Percentiles rank a stretch among this genome's conserved stretches.
These are phyloP conservation scores for Candida piceae DNA, from an alignment of 805 yeast genomes.

Conservation along the genomic window DNA sequence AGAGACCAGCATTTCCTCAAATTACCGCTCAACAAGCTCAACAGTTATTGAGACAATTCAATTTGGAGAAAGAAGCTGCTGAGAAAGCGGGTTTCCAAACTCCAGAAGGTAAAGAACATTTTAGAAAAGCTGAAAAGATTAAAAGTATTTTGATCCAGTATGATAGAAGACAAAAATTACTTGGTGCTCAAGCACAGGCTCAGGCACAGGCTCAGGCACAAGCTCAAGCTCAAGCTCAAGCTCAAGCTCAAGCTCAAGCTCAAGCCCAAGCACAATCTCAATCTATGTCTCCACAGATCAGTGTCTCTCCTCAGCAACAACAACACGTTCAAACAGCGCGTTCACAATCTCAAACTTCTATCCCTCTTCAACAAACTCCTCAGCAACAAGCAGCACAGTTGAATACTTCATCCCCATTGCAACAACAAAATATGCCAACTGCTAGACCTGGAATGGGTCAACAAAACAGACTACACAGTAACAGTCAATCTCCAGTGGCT, in stretches of 20 bases:
- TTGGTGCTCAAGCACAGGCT: slow-evolving; percentile 28
- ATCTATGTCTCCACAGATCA: no score
- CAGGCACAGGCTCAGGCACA: slow-evolving; percentile 28
- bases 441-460: slow-evolving; percentile 21
- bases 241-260: slow-evolving; percentile 7
- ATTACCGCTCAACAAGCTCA: slow-evolving; percentile 50
- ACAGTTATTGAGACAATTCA: slow-evolving; percentile 55
- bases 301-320: slow-evolving; percentile 4
- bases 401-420: slow-evolving; percentile 11
- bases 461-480: slow-evolving; percentile 5
- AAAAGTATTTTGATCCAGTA: slow-evolving; percentile 52
- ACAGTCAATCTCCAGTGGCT: slow-evolving; percentile 5
- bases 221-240: slow-evolving; percentile 20
- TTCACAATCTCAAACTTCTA: background rate
- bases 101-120: slow-evolving; percentile 58
- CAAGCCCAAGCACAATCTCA: slow-evolving; percentile 6
- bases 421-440: slow-evolving; percentile 15
- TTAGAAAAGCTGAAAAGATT: slow-evolving; percentile 58
- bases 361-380: slow-evolving; percentile 7
- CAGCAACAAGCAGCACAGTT: slow-evolving; percentile 11
- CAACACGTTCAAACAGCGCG: no score
- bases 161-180: slow-evolving; percentile 23
- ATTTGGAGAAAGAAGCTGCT: slow-evolving; percentile 56
- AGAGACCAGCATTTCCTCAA: slow-evolving; percentile 15
- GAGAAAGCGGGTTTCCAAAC: slow-evolving; percentile 55